Base-by-base conservation (phyloP, 352 stramenopile genomes). In the Globisporangium apiculatum region DNA sequence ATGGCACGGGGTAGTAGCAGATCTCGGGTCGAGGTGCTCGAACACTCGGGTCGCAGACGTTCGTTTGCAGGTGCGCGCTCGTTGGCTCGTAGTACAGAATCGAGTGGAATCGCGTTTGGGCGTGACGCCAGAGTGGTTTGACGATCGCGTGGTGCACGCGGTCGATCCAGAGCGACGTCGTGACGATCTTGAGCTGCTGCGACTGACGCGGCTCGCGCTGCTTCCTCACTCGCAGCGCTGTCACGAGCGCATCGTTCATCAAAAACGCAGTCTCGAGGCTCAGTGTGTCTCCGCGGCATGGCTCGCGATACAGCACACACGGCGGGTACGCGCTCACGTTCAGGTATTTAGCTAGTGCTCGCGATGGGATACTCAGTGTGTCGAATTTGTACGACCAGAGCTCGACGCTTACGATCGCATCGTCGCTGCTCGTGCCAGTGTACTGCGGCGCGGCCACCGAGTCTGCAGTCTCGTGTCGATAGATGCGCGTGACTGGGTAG, bases 321-420 rank as follows among this genome's bases (percentile, higher is more conserved):
- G 50, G 31, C 6, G 57, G 53, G n/a, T 59, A 64, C 52, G 40
- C 38, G 17, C 8, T 17, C 37, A 64, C 58, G 14, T 45, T 18
- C 12, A 64, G 46, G n/a, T 53, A 24, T 7, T 51, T 5, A 4
- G 43, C 58, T 7, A 64, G 35, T 35, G 51, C 52, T 15, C 58
- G 58, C 4, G 31, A 42, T n/a, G 58, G n/a, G 8, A 78, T 49
- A 0, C 67, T 74, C 9, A 69, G 57, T 3, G 67, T 72, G 55
- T 76, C 72, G 35, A 67, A 72, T 40, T 75, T 67, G 53, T 78
- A 78, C n/a, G 62, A 9, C 72, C 72, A 78, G 7, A 46, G 35
- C 14, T 7, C 10, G 11, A 17, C 4, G 6, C 18, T 15, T 24
- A 56, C 58, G 5, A 67, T 57, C 38, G 48, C 9, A 35, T 31